These are phyloP conservation scores for Aspergillus affinis DNA, from an alignment of 495 filamentous ascomycete species.

Conservation along the genomic window DNA sequence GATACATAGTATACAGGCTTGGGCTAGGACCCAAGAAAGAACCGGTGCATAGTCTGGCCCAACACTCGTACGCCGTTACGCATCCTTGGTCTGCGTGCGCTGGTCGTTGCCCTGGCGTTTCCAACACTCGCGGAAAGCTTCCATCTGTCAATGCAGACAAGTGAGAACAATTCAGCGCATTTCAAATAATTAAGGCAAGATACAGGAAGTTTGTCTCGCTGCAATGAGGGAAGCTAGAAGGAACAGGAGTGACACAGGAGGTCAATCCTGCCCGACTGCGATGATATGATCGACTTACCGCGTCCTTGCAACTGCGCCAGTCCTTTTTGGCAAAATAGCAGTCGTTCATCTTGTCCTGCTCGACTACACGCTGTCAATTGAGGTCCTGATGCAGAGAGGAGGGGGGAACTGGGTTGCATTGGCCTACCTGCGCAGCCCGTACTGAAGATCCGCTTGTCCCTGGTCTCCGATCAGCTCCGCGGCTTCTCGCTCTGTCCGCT, in stretches of 20 bases:
- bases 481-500: background rate
- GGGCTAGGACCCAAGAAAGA: background rate
- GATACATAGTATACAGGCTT: constrained; percentile 7
- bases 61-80: constrained; percentile 17
- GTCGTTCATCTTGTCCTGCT: constrained; percentile 89
- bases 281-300: constrained; percentile 58
- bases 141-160: constrained; percentile 62
- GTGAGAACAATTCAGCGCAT: background rate
- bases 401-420: background rate
- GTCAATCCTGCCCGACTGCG: background rate
- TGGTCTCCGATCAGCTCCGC: constrained; percentile 28
- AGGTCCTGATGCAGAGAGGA: background rate
- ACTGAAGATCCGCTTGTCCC: constrained; percentile 97
- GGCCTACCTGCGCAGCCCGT: constrained; percentile 85
- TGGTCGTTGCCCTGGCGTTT: constrained; percentile 84
- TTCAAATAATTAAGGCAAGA: background rate
- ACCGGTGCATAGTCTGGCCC: background rate
- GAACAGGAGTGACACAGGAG: background rate
- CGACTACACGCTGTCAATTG: constrained; percentile 51
- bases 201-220: background rate
- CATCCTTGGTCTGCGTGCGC: constrained; percentile 74
- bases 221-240: background rate
- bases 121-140: constrained; percentile 90
- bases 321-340: constrained; percentile 97
- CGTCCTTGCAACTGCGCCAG: constrained; percentile 85